These are phyloP conservation scores for Aspergillus piperis DNA, from an alignment of 2,329 filamentous ascomycete species.

Conservation along the genomic window DNA sequence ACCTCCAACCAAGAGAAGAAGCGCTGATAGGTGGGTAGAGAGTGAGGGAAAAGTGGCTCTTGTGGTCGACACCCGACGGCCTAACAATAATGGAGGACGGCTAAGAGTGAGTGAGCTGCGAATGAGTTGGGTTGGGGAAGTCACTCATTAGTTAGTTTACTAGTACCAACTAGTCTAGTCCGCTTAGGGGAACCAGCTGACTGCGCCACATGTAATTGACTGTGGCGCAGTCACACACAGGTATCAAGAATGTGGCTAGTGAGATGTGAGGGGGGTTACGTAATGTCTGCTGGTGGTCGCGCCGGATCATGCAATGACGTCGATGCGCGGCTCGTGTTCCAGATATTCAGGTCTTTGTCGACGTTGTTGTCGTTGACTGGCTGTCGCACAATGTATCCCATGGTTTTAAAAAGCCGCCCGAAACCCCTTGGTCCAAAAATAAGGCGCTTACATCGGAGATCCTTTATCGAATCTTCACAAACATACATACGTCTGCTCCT, in stretches of 20 bases:
- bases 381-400: background rate
- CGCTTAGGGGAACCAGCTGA: background rate
- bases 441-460: background rate
- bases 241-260: constrained; percentile 2
- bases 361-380: constrained; percentile 8
- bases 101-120: background rate
- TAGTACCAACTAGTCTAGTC: too few species aligned
- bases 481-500: background rate
- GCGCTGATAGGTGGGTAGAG: background rate
- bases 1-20: background rate
- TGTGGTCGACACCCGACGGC: constrained; percentile 10
- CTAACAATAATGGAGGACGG: background rate
- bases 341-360: background rate
- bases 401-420: constrained; percentile 1
- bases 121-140: background rate
- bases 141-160: too few species aligned
- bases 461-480: background rate
- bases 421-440: background rate
- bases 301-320: constrained; percentile 1
- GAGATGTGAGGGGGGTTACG: background rate
- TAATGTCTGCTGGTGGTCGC: background rate
- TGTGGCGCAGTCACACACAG: background rate
- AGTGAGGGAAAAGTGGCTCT: background rate
- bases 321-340: background rate
- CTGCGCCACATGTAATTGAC: background rate